Percentiles rank a stretch among this genome's conserved stretches.
Evolutionary conservation across 306 rosid genomes (phyloP).

Genomic region (Betula pendula): DNA sequence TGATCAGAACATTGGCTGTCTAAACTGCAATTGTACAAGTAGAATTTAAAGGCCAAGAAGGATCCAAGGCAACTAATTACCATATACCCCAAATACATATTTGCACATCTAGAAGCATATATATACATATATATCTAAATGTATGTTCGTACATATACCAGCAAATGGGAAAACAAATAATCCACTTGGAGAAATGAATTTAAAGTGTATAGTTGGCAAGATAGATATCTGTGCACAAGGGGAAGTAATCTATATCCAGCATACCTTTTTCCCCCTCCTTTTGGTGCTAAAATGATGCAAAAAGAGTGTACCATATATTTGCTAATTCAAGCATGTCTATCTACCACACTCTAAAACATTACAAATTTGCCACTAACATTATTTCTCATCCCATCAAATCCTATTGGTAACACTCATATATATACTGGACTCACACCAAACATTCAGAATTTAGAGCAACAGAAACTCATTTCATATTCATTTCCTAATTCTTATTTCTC

Average conservation of each 20-base stretch:
- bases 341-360: slow-evolving; percentile 1
- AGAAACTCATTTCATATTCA: background rate
- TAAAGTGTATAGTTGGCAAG: slow-evolving; percentile 6
- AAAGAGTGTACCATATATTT: background rate
- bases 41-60: slow-evolving; percentile 45
- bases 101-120: slow-evolving; percentile 20
- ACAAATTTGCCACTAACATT: background rate
- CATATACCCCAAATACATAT: slow-evolving; percentile 15
- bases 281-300: slow-evolving; percentile 5
- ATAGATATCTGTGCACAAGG: slow-evolving; percentile 10
- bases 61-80: slow-evolving; percentile 38
- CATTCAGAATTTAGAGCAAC: background rate
- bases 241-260: background rate
- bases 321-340: slow-evolving; percentile 17
- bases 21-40: slow-evolving; percentile 31
- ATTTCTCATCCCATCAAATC: slow-evolving; percentile 9
- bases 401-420: background rate
- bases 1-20: slow-evolving; percentile 46
- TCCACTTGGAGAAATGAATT: background rate
- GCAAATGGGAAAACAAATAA: background rate
- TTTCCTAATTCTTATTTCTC: background rate
- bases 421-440: background rate
- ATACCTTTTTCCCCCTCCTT: slow-evolving; percentile 16
- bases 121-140: slow-evolving; percentile 18
- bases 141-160: background rate